Evolutionary conservation across 805 yeast species (phyloP).

Genomic region (Wickerhamiella shivajii): DNA sequence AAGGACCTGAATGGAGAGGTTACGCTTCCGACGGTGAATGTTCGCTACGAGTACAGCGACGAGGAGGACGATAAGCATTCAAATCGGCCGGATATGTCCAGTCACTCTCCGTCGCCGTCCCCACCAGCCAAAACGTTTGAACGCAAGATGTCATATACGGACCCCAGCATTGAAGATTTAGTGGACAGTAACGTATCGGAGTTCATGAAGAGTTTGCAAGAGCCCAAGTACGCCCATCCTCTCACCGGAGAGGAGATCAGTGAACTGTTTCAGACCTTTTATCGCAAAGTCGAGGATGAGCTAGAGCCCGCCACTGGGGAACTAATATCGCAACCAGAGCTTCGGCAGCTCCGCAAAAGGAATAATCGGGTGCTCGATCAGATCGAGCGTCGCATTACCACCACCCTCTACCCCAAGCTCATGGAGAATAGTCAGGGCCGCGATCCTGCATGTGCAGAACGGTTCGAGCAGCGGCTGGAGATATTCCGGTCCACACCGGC

Average conservation of each 20-base stretch:
- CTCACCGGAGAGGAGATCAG: constrained; percentile 27
- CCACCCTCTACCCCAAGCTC: constrained; percentile 24
- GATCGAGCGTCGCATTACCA: constrained; percentile 27
- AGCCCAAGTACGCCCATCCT: constrained; percentile 27
- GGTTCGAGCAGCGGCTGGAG: constrained; percentile 19
- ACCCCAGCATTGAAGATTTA: too few relatives aligned
- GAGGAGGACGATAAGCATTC: too few relatives aligned
- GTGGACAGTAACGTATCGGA: constrained; percentile 12
- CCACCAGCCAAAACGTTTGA: too few relatives aligned
- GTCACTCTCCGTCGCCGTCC: too few relatives aligned
- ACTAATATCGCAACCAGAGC: constrained; percentile 21
- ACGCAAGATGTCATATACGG: too few relatives aligned
- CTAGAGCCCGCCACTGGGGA: constrained; percentile 13
- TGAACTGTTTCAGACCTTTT: constrained; percentile 29
- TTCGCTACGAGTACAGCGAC: too few relatives aligned
- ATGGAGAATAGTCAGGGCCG: constrained; percentile 15
- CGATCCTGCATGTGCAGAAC: constrained; percentile 16
- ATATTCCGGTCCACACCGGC: constrained; percentile 19
- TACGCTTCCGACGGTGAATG: too few relatives aligned
- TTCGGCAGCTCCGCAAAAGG: constrained; percentile 9
- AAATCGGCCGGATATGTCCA: too few relatives aligned
- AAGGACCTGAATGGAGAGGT: too few relatives aligned
- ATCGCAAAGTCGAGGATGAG: constrained; percentile 21
- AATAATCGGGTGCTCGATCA: constrained; percentile 20
- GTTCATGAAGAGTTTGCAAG: constrained; percentile 23